A percentile compares a stretch with the other conserved stretches of the same genome.
phyloP scores from a whole-genome alignment of 2,329 filamentous ascomycete genomes.

The Clarireedia monteithiana region DNA sequence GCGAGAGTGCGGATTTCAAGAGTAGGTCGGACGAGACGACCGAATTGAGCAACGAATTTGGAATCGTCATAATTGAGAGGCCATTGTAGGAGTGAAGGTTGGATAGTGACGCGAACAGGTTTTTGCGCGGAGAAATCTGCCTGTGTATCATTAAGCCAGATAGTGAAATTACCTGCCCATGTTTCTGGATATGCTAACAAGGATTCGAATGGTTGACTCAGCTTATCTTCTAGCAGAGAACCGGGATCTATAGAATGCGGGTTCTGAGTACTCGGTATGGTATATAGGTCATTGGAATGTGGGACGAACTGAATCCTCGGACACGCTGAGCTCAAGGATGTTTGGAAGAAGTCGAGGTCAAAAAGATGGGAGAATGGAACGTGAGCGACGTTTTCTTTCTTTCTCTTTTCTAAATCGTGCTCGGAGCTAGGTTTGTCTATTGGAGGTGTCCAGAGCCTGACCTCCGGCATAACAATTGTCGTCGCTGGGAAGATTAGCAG shows the following conservation, averaged over 20 bases:
- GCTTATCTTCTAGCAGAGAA: background rate
- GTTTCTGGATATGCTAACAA: slow-evolving; percentile 11
- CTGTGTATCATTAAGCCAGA: slow-evolving; percentile 19
- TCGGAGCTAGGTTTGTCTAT: background rate
- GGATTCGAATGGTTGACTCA: slow-evolving; percentile 1
- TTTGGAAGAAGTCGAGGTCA: slow-evolving; percentile 19
- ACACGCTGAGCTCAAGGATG: slow-evolving; percentile 14
- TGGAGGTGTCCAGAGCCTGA: slow-evolving; percentile 8
- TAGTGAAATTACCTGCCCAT: slow-evolving; percentile 20
- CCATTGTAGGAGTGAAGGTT: slow-evolving; percentile 17
- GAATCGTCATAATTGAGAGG: slow-evolving; percentile 18
- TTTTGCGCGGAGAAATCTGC: slow-evolving; percentile 12
- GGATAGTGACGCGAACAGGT: slow-evolving; percentile 20
- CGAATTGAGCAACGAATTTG: slow-evolving; percentile 17
- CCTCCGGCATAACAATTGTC: slow-evolving; percentile 3
- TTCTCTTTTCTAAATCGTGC: background rate
- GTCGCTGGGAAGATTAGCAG: slow-evolving; percentile 5
- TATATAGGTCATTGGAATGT: slow-evolving; percentile 15
- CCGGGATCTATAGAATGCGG: background rate
- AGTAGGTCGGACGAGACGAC: slow-evolving; percentile 20
- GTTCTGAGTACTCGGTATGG: slow-evolving; percentile 11
- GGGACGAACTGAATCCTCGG: slow-evolving; percentile 14
- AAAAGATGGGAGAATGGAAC: slow-evolving; percentile 21
- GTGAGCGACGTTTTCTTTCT: slow-evolving; percentile 4
- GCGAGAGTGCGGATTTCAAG: slow-evolving; percentile 17